Base-by-base conservation (phyloP, 192 early-diverging fungal species). In the Martensiomyces pterosporus region DNA sequence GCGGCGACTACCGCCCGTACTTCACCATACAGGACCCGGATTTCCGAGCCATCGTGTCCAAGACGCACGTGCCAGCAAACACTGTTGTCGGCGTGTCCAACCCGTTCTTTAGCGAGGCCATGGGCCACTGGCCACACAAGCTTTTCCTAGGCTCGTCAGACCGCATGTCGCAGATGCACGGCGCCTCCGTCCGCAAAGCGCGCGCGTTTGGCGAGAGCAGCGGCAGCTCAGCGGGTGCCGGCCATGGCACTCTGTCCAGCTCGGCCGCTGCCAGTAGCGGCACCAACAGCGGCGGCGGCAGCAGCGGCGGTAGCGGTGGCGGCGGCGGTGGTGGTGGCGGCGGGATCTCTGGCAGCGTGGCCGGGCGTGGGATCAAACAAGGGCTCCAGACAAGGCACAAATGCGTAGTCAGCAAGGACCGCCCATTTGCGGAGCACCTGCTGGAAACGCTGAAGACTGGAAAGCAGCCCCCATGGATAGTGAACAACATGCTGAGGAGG, bases 11-110 rank as follows among this genome's bases (percentile, higher is more conserved):
- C 56, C 83, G 96, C 15, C 94, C 94, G 9, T 98, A 94, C 47
- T 94, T 98, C 58, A 98, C 96, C 3, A 91, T 98, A 48, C 92
- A 95, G 62, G 94, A 95, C 58, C 72, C 87, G 3, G 96, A 98
- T 60, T 91, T 96, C 45, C 85, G 87, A 42, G 61, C 53, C 33
- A 75, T 67, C 21, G 64, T 67, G 15, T 66, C 63, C 37, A 74
- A 68, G 47, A 78, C 67, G 45, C 79, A 79, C 47, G 86, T 90
- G 25, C 81, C 89, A 10, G 78, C 83, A 9, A 89, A 84, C 48
- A 81, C 85, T 23, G 73, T 98, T n/a, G 65, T 98, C 4, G 96
- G 96, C 9, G 90, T 93, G 4, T 97, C 96, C 4, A 98, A 98
- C 60, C 90, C 92, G 4, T 92, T 91, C 45, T 96, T 98, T 58